Evolutionary conservation across 164 flowering plant species (phyloP).

Genomic region (Aristolochia fimbriata): DNA sequence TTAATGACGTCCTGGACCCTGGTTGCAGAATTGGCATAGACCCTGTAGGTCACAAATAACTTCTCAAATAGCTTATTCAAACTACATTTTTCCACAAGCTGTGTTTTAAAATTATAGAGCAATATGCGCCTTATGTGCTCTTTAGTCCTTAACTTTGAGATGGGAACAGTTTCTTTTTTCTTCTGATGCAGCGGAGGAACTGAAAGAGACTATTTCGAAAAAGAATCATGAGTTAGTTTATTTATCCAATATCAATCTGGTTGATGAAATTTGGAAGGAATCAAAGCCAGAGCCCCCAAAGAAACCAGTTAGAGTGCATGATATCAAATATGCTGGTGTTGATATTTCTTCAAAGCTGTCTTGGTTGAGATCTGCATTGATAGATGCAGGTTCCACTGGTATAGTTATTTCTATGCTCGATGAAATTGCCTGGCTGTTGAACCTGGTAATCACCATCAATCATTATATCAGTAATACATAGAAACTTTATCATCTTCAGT

Average conservation of each 20-base stretch:
- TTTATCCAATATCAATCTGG: conserved; percentile 59
- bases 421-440: conserved; percentile 94
- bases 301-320: conserved; percentile 66
- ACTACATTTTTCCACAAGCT: neutral
- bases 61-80: neutral
- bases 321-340: conserved; percentile 77
- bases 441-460: conserved; percentile 47
- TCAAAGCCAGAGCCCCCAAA: conserved; percentile 68
- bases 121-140: neutral
- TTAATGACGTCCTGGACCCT: conserved; percentile 69
- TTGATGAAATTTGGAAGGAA: conserved; percentile 88
- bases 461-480: neutral
- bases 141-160: conserved; percentile 36
- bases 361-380: conserved; percentile 58
- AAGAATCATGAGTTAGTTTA: conserved; percentile 69
- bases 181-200: conserved; percentile 81
- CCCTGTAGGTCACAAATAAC: conserved; percentile 55
- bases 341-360: conserved; percentile 64
- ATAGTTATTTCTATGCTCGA: conserved; percentile 87
- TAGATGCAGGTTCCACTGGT: conserved; percentile 54
- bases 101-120: neutral
- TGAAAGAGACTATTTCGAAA: conserved; percentile 55
- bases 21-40: conserved; percentile 90
- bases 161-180: conserved; percentile 97
- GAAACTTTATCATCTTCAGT: neutral